Conservation (phyloP, 495 filamentous ascomycete species). For the Diplogelasinospora grovesii region DNA sequence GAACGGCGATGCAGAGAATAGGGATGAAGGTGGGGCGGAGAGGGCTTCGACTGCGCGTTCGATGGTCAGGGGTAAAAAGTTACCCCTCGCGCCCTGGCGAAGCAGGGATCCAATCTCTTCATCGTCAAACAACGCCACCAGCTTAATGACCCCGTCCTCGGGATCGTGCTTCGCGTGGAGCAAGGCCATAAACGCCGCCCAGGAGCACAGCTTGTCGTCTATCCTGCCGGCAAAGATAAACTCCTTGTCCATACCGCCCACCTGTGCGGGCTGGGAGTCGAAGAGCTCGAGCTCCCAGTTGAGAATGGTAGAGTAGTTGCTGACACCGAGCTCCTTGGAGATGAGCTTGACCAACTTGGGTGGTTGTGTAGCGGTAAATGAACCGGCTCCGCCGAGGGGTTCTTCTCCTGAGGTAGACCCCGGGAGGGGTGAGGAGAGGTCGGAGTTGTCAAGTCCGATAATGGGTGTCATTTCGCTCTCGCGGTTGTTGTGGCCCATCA, state of each 20-base stretch:
- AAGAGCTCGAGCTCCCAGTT: conserved; percentile 98
- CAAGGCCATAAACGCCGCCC: conserved; percentile 80
- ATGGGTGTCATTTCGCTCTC: conserved; percentile 95
- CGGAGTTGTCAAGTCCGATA: conserved; percentile 77
- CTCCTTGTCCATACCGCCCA: conserved; percentile 85
- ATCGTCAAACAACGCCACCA: conserved; percentile 89
- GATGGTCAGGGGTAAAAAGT: conserved; percentile 74
- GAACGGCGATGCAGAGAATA: no score
- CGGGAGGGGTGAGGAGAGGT: conserved; percentile 30
- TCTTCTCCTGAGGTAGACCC: conserved; percentile 22
- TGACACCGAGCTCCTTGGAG: conserved; percentile 61
- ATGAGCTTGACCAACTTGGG: conserved; percentile 78
- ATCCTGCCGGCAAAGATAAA: conserved; percentile 93
- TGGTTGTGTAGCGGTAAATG: conserved; percentile 76
- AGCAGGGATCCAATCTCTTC: conserved; percentile 91
- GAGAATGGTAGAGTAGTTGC: conserved; percentile 64
- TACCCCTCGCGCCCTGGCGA: conserved; percentile 82
- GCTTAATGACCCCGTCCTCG: conserved; percentile 59
- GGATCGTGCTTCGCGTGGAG: conserved; percentile 54
- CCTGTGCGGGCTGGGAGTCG: conserved; percentile 77
- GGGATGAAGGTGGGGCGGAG: conserved; percentile 18
- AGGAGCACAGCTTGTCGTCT: conserved; percentile 96
- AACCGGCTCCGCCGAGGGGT: conserved; percentile 42
- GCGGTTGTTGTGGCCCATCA: conserved; percentile 70
- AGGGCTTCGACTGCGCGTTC: conserved; percentile 76